These are phyloP conservation scores for Boletus sp. DNA, from an alignment of 768 basidiomycete genomes.

Conservation along the genomic window DNA sequence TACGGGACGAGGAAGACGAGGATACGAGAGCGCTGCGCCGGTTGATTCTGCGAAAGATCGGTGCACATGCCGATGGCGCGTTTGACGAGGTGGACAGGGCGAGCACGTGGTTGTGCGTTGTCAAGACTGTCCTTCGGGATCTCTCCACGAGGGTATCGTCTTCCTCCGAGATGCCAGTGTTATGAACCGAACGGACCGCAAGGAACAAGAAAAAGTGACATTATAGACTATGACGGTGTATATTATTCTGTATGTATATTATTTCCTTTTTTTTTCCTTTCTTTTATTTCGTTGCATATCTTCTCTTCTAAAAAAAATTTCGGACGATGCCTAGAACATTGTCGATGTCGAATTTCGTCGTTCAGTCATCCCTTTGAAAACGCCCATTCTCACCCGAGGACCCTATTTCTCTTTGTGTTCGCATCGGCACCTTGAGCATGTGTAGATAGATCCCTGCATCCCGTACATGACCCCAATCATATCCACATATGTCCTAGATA, in stretches of 20 bases:
- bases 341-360: constrained; percentile 3
- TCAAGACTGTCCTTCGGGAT: constrained; percentile 60
- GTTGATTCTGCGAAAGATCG: constrained; percentile 63
- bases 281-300: constrained; percentile 7
- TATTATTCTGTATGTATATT: constrained; percentile 35
- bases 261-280: background rate
- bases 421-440: constrained; percentile 11
- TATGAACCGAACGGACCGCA: constrained; percentile 11
- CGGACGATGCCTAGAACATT: constrained; percentile 1
- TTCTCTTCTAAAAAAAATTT: background rate
- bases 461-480: constrained; percentile 8
- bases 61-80: constrained; percentile 50
- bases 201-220: background rate
- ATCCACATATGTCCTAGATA: constrained; percentile 6
- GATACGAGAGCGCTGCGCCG: constrained; percentile 60
- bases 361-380: background rate
- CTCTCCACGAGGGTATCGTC: constrained; percentile 34
- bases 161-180: background rate
- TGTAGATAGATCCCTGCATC: constrained; percentile 18
- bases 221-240: constrained; percentile 17
- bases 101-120: constrained; percentile 56
- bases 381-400: background rate
- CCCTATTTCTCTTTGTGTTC: background rate
- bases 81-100: constrained; percentile 63
- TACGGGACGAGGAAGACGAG: constrained; percentile 57